These are phyloP conservation scores for Globisporangium paddicum DNA, from an alignment of 352 stramenopile genomes.

Conservation along the genomic window DNA sequence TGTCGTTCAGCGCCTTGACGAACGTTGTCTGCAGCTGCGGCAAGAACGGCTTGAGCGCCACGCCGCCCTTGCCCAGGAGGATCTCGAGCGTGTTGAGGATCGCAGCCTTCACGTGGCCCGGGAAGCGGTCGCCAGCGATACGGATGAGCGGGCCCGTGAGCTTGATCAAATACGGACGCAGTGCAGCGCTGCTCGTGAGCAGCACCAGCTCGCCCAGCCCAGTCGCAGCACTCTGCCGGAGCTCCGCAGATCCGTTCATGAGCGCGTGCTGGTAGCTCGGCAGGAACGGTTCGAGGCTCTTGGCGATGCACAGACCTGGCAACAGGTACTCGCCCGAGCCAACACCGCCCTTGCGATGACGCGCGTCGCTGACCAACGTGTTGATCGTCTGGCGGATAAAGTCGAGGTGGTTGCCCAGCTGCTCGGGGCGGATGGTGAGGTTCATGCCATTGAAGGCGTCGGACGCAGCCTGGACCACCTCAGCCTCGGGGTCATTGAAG, in stretches of 20 bases:
- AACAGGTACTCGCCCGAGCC: constrained; percentile 75
- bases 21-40: constrained; percentile 99
- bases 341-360: constrained; percentile 91
- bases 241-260: constrained; percentile 92
- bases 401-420: constrained; percentile 93
- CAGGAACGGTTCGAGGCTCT: constrained; percentile 94
- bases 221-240: constrained; percentile 89
- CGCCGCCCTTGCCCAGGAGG: constrained; percentile 95
- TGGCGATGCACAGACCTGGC: constrained; percentile 73
- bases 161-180: constrained; percentile 98
- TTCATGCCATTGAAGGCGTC: constrained; percentile 91
- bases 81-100: constrained; percentile 97
- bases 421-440: constrained; percentile 88
- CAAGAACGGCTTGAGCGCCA: constrained; percentile 98
- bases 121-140: constrained; percentile 99
- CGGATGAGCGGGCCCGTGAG: constrained; percentile 96
- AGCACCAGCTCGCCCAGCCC: constrained; percentile 97
- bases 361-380: constrained; percentile 94
- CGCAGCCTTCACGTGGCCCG: constrained; percentile 95
- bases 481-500: constrained; percentile 91
- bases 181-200: constrained; percentile 79
- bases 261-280: constrained; percentile 97
- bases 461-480: constrained; percentile 88
- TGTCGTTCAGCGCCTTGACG: constrained; percentile 98
- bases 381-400: constrained; percentile 97